Evolutionary conservation across 116 monocot species (phyloP).

Genomic region (Posidonia oceanica): DNA sequence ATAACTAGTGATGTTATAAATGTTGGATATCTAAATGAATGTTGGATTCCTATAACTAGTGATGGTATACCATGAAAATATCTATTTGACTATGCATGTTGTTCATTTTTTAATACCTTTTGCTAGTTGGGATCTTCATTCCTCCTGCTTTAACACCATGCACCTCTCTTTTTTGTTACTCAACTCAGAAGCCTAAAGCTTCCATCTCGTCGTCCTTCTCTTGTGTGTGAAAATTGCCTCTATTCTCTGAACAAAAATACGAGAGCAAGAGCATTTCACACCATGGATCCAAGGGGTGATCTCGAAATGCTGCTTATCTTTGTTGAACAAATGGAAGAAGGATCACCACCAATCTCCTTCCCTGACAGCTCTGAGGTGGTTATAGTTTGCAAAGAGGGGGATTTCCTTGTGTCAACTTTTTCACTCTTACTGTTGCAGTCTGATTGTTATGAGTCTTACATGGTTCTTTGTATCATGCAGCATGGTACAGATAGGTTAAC

Average conservation of each 20-base stretch:
- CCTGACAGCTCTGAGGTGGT: constrained; percentile 17
- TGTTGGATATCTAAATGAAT: too few relatives aligned
- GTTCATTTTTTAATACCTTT: too few relatives aligned
- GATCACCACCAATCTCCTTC: constrained; percentile 15
- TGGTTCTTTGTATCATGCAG: constrained; percentile 10
- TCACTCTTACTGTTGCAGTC: too few relatives aligned
- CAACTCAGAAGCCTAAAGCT: constrained; percentile 65
- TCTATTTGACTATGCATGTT: too few relatives aligned
- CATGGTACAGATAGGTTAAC: constrained; percentile 28
- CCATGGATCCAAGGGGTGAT: constrained; percentile 73
- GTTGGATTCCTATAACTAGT: too few relatives aligned
- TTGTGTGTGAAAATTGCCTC: constrained; percentile 94
- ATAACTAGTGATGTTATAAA: too few relatives aligned
- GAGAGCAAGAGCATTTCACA: constrained; percentile 84
- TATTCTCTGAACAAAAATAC: constrained; percentile 57
- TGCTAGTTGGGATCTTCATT: too few relatives aligned
- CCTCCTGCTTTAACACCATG: too few relatives aligned
- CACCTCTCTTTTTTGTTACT: not conserved
- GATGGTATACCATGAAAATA: too few relatives aligned
- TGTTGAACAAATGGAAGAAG: constrained; percentile 58
- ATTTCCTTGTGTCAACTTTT: not conserved
- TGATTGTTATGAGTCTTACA: not conserved
- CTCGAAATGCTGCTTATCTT: constrained; percentile 79
- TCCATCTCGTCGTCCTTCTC: constrained; percentile 70
- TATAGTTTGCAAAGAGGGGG: not conserved